Percentiles rank a stretch among this genome's conserved stretches.
These are phyloP conservation scores for Margaritispora aquatica DNA, from an alignment of 495 filamentous ascomycete species.

Conservation along the genomic window DNA sequence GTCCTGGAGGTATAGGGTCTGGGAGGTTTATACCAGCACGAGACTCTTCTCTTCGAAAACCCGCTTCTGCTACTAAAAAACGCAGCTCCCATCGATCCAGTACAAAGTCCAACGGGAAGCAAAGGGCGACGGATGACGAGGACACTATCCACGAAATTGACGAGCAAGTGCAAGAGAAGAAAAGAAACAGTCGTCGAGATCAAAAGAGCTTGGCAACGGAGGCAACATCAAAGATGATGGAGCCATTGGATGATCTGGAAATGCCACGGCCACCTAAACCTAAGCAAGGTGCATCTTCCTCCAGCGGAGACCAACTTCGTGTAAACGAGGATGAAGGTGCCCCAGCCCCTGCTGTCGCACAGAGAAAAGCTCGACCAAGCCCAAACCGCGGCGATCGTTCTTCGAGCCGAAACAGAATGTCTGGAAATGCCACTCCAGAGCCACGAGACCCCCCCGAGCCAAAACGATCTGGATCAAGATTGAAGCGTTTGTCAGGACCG, in stretches of 20 bases:
- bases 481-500: constrained; percentile 41
- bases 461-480: constrained; percentile 41
- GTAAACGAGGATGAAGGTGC: constrained; percentile 47
- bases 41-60: constrained; percentile 63
- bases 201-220: constrained; percentile 27
- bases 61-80: constrained; percentile 24
- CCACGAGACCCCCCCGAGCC: constrained; percentile 18
- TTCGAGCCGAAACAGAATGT: constrained; percentile 30
- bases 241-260: constrained; percentile 25
- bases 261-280: constrained; percentile 22
- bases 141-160: constrained; percentile 21
- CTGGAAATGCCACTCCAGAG: constrained; percentile 37
- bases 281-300: constrained; percentile 15
- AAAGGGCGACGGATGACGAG: constrained; percentile 28
- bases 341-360: constrained; percentile 60
- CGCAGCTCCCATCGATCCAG: constrained; percentile 17
- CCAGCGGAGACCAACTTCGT: constrained; percentile 4
- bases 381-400: constrained; percentile 29
- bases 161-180: constrained; percentile 9
- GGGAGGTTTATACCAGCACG: constrained; percentile 55
- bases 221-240: constrained; percentile 28
- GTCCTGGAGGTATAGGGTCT: constrained; percentile 36
- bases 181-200: constrained; percentile 13
- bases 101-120: constrained; percentile 17
- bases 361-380: constrained; percentile 44